Conservation (phyloP, 2,329 filamentous ascomycete genomes). For the Ceratocystis cacaofunesta region DNA sequence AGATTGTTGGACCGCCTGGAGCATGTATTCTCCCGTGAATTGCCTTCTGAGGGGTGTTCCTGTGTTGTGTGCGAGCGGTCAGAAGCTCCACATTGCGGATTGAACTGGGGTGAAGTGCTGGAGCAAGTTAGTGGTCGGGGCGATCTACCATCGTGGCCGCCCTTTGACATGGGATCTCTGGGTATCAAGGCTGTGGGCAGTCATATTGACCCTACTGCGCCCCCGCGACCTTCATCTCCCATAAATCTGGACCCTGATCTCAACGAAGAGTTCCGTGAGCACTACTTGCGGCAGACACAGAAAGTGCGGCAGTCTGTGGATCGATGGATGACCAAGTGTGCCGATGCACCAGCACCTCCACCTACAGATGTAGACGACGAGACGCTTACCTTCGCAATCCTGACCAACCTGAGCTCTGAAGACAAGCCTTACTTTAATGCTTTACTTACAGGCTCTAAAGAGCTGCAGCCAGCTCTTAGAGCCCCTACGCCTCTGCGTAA, state of each 20-base stretch:
- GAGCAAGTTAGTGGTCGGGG: slow-evolving; percentile 82
- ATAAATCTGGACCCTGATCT: slow-evolving; percentile 82
- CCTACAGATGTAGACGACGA: slow-evolving; percentile 89
- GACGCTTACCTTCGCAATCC: slow-evolving; percentile 81
- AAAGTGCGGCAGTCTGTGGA: slow-evolving; percentile 88
- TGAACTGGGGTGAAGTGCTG: slow-evolving; percentile 91
- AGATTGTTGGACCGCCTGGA: slow-evolving; percentile 79
- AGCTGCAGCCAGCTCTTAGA: slow-evolving; percentile 40
- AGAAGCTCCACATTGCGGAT: slow-evolving; percentile 49
- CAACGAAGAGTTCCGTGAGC: slow-evolving; percentile 80
- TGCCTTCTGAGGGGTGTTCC: slow-evolving; percentile 69
- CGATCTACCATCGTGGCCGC: slow-evolving; percentile 77
- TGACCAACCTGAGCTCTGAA: slow-evolving; percentile 66
- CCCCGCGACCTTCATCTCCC: slow-evolving; percentile 43
- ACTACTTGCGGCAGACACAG: slow-evolving; percentile 81
- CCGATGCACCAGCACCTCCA: slow-evolving; percentile 55
- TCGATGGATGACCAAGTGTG: slow-evolving; percentile 72
- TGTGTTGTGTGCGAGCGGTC: slow-evolving; percentile 67
- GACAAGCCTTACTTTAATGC: slow-evolving; percentile 73
- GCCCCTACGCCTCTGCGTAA: slow-evolving; percentile 56
- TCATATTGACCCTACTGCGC: slow-evolving; percentile 44
- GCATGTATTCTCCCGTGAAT: slow-evolving; percentile 84
- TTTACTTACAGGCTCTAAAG: slow-evolving; percentile 48
- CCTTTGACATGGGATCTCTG: slow-evolving; percentile 57
- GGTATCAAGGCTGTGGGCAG: slow-evolving; percentile 43